Base-by-base conservation (phyloP, 306 rosid genomes). In the Potentilla sterilis region DNA sequence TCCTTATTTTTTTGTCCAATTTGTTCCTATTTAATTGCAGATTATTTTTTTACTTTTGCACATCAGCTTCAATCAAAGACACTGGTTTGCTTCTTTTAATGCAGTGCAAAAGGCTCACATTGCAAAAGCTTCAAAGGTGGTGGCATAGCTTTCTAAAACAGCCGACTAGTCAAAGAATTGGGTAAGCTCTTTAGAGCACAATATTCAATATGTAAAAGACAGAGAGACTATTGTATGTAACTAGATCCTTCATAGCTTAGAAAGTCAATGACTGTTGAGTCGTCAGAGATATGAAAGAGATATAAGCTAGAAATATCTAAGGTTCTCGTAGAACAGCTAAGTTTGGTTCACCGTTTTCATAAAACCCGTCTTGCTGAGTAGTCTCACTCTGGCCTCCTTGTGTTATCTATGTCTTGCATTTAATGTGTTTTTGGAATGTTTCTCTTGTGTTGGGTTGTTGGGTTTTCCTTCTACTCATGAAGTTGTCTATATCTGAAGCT, bases 81-180 rank as follows among this genome's bases (percentile, higher is more conserved):
- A 86, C 75, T 75, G 81, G 35, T 83, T 87, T 82, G 40, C 92
- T 83, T 82, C 91, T 88, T 90, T 93, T 88, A 66, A 94, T 85
- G 97, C 90, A 91, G 77, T 81, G 81, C 81, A 86, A 87, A 88
- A 86, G 87, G 11, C 85, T 48, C 79, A 79, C 87, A 84, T 88
- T 78, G 83, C 81, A 73, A 88, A 91, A 79, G 83, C 88, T 84
- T 86, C 77, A 86, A 84, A 82, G 79, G 84, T 76, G 84, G 78
- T 37, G 3, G 48, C 72, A 74, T 83, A 78, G 74, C 86, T 81
- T 83, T 86, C 87, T 81, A 75, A 75, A 80, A 87, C 68, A 64
- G 75, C 74, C 15, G 84, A 81, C 82, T 74, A 75, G 85, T 85
- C 82, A 77, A 71, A 78, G 80, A 79, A 51, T 54, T 73, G 38